phyloP scores from a whole-genome alignment of 1,139 yeast species.

The Kodamaea sp. region DNA sequence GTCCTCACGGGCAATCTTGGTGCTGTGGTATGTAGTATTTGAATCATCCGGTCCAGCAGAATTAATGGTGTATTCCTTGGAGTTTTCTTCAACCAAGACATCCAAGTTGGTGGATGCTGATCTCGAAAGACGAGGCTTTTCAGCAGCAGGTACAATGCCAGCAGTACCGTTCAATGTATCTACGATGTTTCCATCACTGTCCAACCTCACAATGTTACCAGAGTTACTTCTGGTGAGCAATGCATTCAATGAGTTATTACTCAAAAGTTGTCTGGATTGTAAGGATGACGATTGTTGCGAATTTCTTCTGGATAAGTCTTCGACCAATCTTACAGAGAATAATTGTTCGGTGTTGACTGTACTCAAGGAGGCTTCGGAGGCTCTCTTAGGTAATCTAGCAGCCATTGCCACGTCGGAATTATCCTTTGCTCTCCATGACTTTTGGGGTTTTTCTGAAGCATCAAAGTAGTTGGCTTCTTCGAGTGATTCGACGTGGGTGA shows the following conservation, averaged over 20 bases:
- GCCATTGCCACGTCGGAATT: constrained; percentile 23
- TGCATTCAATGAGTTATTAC: constrained; percentile 32
- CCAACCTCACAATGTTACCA: constrained; percentile 52
- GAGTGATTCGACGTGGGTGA: constrained; percentile 40
- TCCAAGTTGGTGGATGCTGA: constrained; percentile 33
- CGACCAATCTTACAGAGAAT: constrained; percentile 76
- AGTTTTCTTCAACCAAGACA: constrained; percentile 34
- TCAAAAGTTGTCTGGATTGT: constrained; percentile 30
- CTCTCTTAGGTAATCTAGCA: constrained; percentile 25
- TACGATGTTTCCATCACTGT: constrained; percentile 56
- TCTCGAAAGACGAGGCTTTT: constrained; percentile 22
- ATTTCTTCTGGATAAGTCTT: constrained; percentile 41
- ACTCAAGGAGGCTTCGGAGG: constrained; percentile 71
- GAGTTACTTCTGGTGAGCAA: constrained; percentile 35
- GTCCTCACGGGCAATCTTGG: constrained; percentile 12
- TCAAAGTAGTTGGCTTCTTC: constrained; percentile 31
- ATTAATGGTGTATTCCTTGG: constrained; percentile 22
- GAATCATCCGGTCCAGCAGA: constrained; percentile 9
- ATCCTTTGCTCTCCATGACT: constrained; percentile 74
- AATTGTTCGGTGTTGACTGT: constrained; percentile 87
- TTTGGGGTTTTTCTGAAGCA: constrained; percentile 45
- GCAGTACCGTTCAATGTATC: constrained; percentile 16
- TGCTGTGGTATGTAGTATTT: constrained; percentile 5
- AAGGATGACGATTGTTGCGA: constrained; percentile 30
- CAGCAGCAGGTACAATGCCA: constrained; percentile 6